Evolutionary conservation across 1,139 yeast genomes (phyloP), one percentile per base, ranked within the genome.

Genomic region (Magnusiomyces fungicola): DNA sequence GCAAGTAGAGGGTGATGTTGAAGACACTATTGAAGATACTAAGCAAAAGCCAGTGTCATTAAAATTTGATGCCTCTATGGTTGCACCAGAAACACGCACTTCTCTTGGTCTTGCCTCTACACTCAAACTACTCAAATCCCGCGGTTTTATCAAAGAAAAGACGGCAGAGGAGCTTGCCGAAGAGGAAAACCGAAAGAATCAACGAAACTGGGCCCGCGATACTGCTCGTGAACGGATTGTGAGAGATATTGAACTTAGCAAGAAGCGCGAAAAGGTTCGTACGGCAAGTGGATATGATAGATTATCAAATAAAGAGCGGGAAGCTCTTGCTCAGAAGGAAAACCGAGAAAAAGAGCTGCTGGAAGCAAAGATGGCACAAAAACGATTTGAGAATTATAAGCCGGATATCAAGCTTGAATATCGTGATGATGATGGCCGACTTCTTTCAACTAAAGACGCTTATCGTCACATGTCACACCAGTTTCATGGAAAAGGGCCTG

Each of bases 401-500:
- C 96, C 96, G 0, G 71, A 75, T 4, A 77, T 90, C 21, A 70
- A 74, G 22, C 62, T 90, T 7, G 74, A 73, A 36, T 87, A 89
- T 64, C 74, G 73, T 44, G 96, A 90, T 64, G 86, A 81, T 39
- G 63, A 70, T 4, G 97, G 97, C 1, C 73, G 79, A 45, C 73
- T 72, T 22, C 66, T 92, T 47, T 70, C 73, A 43, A 74, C 81
- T 1, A 88, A 85, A 63, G 86, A 84, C 55, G 97, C 97, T 0
- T 90, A 81, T 69, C 90, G 88, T 67, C 79, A 80, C 53, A 64
- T 89, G 50, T 87, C 96, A 0, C 95, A 86, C 57, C 82, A 83
- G 57, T 90, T 88, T 68, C 97, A 92, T 64, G 97, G 96, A 1
- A 74, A 73, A 43, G 69, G 71, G 37, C 65, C 77, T 42, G 73